Evolutionary conservation across 1,284 basidiomycete species (phyloP).

Genomic region (Melampsora larici-populina): DNA sequence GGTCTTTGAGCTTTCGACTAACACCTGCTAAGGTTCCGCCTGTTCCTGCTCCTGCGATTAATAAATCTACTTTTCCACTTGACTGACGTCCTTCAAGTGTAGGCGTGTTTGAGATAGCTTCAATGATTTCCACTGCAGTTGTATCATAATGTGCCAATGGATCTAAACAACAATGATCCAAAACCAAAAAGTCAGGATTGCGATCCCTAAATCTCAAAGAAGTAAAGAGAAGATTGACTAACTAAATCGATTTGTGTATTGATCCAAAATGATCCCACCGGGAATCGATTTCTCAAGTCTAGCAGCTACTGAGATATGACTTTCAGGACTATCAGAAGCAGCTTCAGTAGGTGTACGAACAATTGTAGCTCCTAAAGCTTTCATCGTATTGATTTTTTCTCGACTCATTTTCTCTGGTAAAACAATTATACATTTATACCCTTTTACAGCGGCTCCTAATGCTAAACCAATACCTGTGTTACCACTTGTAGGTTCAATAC

Average conservation of each 20-base stretch:
- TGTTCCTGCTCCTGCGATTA: slow-evolving; percentile 88
- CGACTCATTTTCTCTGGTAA: slow-evolving; percentile 90
- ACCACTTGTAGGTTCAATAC: slow-evolving; percentile 64
- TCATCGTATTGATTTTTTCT: slow-evolving; percentile 89
- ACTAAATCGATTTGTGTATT: slow-evolving; percentile 69
- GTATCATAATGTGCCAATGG: slow-evolving; percentile 81
- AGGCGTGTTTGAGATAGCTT: slow-evolving; percentile 49
- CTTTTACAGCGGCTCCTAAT: slow-evolving; percentile 49
- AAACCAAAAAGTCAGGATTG: not conserved
- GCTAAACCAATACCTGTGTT: slow-evolving; percentile 72
- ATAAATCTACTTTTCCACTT: slow-evolving; percentile 67
- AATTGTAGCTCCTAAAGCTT: slow-evolving; percentile 87
- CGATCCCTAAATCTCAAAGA: not conserved
- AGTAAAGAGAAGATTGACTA: slow-evolving; percentile 45
- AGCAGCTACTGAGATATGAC: slow-evolving; percentile 83
- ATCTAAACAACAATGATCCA: slow-evolving; percentile 53
- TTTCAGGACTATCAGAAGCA: slow-evolving; percentile 76
- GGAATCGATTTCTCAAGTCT: slow-evolving; percentile 75
- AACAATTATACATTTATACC: slow-evolving; percentile 74
- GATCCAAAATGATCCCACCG: slow-evolving; percentile 83
- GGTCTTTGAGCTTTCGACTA: slow-evolving; percentile 73
- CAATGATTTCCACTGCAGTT: slow-evolving; percentile 85
- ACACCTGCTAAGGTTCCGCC: slow-evolving; percentile 90
- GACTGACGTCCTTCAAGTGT: slow-evolving; percentile 52
- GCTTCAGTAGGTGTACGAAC: slow-evolving; percentile 90